A percentile compares a stretch with the other conserved stretches of the same genome.
Evolutionary conservation across 2,329 filamentous ascomycete genomes (phyloP).

Genomic region (Penicillium sp.): DNA sequence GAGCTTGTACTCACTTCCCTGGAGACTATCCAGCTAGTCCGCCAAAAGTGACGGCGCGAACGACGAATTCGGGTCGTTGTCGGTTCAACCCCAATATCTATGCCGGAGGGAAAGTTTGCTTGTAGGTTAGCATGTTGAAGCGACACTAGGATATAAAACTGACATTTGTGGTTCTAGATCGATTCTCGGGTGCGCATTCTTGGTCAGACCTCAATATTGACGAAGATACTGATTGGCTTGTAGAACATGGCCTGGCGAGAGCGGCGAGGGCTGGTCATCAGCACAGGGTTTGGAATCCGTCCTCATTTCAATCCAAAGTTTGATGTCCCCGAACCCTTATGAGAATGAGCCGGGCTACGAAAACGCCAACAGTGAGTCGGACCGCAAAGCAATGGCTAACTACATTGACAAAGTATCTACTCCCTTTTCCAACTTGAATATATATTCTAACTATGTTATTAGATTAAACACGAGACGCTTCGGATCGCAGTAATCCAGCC

Average conservation of each 20-base stretch:
- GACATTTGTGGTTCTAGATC: constrained; percentile 51
- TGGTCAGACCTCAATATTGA: neutral
- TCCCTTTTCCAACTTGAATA: neutral
- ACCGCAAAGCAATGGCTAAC: constrained; percentile 68
- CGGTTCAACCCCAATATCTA: constrained; percentile 99
- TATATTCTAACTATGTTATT: neutral
- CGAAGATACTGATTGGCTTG: constrained; percentile 20
- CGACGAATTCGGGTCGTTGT: constrained; percentile 82
- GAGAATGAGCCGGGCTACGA: constrained; percentile 96
- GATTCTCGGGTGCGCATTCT: constrained; percentile 67
- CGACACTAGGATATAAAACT: neutral
- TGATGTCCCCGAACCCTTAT: constrained; percentile 92
- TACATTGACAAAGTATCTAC: constrained; percentile 73
- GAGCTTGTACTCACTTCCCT: constrained; percentile 1
- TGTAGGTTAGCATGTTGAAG: constrained; percentile 54
- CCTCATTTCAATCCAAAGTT: constrained; percentile 88
- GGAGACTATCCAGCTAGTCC: constrained; percentile 74
- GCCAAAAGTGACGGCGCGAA: constrained; percentile 62
- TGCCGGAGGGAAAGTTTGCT: constrained; percentile 80
- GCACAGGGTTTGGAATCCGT: constrained; percentile 94
- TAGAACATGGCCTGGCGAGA: constrained; percentile 89
- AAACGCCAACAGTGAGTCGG: constrained; percentile 61
- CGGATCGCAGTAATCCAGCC: constrained; percentile 82
- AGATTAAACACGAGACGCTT: constrained; percentile 89
- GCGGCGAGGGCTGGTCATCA: constrained; percentile 92